Evolutionary conservation across 768 basidiomycete genomes (phyloP).

Genomic region (Sistotremastrum niveocremeum): DNA sequence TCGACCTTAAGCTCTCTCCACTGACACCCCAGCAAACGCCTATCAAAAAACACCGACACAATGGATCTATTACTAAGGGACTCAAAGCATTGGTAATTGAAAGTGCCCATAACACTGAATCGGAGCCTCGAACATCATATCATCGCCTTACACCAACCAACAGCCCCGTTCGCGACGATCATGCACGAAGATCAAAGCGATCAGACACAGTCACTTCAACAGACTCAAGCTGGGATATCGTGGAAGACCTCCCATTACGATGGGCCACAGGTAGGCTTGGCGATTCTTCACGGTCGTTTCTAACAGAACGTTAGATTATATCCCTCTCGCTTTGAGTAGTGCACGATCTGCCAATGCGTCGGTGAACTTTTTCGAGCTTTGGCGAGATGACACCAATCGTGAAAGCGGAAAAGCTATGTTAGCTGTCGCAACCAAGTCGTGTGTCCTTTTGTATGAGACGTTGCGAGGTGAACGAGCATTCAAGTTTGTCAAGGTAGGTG

Average conservation of each 20-base stretch:
- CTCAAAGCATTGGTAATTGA: conserved; percentile 46
- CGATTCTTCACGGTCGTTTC: no score
- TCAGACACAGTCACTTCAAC: conserved; percentile 18
- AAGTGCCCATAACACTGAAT: conserved; percentile 16
- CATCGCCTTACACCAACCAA: conserved; percentile 18
- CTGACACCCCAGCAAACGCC: conserved; percentile 37
- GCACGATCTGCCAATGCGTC: conserved; percentile 47
- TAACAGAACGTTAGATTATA: conserved; percentile 35
- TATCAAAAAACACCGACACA: conserved; percentile 29
- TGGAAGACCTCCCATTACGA: conserved; percentile 59
- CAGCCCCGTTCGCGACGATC: conserved; percentile 1
- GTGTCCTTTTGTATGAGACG: conserved; percentile 67
- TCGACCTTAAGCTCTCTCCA: conserved; percentile 23
- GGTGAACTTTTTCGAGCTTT: conserved; percentile 55
- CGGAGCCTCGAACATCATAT: conserved; percentile 14
- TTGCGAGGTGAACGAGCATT: conserved; percentile 75
- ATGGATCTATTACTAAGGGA: conserved; percentile 47
- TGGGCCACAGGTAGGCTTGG: conserved; percentile 45
- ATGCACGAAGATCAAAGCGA: conserved; percentile 2
- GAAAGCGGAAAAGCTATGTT: conserved; percentile 39
- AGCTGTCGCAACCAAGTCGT: conserved; percentile 63
- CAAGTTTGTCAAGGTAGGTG: conserved; percentile 59
- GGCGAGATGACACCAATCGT: conserved; percentile 41
- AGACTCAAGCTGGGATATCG: conserved; percentile 53
- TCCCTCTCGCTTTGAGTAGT: conserved; percentile 55